phyloP scores from a whole-genome alignment of 2,329 filamentous ascomycete species.

The Graphilbum ipis-grandicollis region DNA sequence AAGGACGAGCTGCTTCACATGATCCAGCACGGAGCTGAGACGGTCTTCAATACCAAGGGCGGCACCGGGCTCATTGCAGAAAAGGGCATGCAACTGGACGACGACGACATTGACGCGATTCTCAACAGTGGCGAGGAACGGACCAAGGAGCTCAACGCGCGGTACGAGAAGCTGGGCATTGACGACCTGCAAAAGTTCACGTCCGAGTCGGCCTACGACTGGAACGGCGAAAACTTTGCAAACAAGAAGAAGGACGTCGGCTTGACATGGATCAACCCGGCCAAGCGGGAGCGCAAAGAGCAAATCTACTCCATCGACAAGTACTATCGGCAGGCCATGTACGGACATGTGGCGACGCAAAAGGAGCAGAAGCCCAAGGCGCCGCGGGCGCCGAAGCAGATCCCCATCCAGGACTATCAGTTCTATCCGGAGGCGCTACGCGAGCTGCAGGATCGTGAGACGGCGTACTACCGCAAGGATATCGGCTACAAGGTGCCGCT shows the following conservation, averaged over 20 bases:
- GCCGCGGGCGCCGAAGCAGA: conserved; percentile 86
- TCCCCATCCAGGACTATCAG: conserved; percentile 86
- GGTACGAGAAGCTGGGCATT: conserved; percentile 91
- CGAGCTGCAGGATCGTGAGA: conserved; percentile 91
- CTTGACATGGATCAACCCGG: conserved; percentile 92
- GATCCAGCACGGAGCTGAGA: conserved; percentile 98
- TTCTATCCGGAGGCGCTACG: conserved; percentile 78
- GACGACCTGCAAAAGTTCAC: conserved; percentile 97
- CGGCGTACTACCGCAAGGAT: conserved; percentile 87
- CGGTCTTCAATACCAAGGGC: conserved; percentile 66
- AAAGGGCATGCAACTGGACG: conserved; percentile 47
- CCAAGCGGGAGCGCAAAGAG: conserved; percentile 96
- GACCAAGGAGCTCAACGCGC: conserved; percentile 77
- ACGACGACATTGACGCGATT: conserved; percentile 83
- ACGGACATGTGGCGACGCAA: conserved; percentile 54
- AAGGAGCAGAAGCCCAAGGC: conserved; percentile 86
- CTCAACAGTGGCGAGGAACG: conserved; percentile 72
- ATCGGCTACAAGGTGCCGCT: conserved; percentile 89
- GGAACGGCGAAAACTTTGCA: conserved; percentile 95
- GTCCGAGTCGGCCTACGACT: conserved; percentile 93
- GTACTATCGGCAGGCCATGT: conserved; percentile 86
- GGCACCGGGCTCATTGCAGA: conserved; percentile 41
- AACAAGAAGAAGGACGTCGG: conserved; percentile 77
- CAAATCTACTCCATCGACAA: conserved; percentile 98
- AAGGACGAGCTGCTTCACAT: conserved; percentile 94